Base-by-base conservation (phyloP, 352 stramenopile genomes). In the Globisporangium takayamanum region DNA sequence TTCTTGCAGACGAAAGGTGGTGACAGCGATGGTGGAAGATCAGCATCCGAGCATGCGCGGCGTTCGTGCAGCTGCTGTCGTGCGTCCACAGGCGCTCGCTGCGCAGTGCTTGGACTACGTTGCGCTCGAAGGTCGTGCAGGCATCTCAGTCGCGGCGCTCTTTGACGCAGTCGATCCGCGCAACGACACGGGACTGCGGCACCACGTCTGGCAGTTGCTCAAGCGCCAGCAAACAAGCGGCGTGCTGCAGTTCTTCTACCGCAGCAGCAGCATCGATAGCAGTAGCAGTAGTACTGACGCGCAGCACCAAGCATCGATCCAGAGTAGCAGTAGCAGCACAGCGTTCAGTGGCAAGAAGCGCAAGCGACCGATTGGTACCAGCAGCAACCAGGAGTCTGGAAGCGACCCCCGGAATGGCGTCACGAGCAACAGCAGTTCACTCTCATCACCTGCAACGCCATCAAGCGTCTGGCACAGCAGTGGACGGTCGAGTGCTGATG, bases 91-190 rank as follows among this genome's bases (percentile, higher is more conserved):
- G 22, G 71, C 76, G 65, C 67, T 91, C 46, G 74, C 74, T 42
- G 79, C 79, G 37, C 68, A 70, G 4, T 83, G 74, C 41, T 73
- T 89, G 64, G 79, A 92, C 64, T 62, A 82, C 60, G 67, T 89
- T 25, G 74, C 82, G 28, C 68, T 89, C 0, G 82, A 87, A 60
- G 79, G 82, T 14, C 56, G 66, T 26, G 50, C 60, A 0, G 82
- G 82, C 16, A 50, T 88, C 11, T 68, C 72, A 2, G 39, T 91
- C 0, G 44, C 57, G 8, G 55, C 53, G 8, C 48, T 91, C 4
- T 73, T 91, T 49, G 65, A 68, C 22, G 64, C 55, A 15, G 57
- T 84, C 10, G 77, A 88, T 10, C 70, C 76, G 7, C 53, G 16
- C 15, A 50, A 64, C 50, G 81, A 91, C 63, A 39, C 22, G 28